Base-by-base conservation (phyloP, 345 rosid genomes). In the Gossypium sturtianum region DNA sequence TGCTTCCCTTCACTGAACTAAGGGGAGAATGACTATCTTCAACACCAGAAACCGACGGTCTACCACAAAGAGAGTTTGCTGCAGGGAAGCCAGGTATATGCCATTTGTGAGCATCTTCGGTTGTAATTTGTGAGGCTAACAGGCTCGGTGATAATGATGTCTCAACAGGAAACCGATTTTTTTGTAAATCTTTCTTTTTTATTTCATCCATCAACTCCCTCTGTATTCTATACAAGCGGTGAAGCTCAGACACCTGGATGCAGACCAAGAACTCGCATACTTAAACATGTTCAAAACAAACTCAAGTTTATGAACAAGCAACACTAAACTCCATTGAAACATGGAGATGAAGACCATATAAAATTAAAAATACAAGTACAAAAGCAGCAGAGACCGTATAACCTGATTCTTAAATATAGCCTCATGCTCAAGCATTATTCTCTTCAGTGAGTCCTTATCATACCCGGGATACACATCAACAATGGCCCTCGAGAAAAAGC, bases 331-430 rank as follows among this genome's bases (percentile, higher is more conserved):
- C 17, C 47, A 76, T 75, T 79, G 17, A 82, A 82, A 64, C 63
- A 58, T 23, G 34, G 2, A 58, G 34, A 7, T 23, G 8, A 58
- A 58, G 63, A 12, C 34, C 34, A 12, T 58, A 23, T 23, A 47
- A 47, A 63, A 17, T 34, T 34, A 5, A 34, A 34, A 34, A 47
- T 48, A 23, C 27, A 68, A 7, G 19, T 41, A 67, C 19, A 60
- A 22, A 54, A 51, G 53, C 23, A 71, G 12, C 71, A 25, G 52
- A 71, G 72, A 56, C 11, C 34, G 53, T 22, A 53, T 53, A 80
- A 94, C 98, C 97, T 94, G 98, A 43, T 86, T 67, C 92, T 85
- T 89, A 74, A 94, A 94, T 19, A 82, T 83, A 27, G 92, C 88
- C 78, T 94, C 98, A 45, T 94, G 98, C 82, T 90, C 84, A 41